phyloP scores from a whole-genome alignment of 805 yeast genomes.

The Ogataea henricii region DNA sequence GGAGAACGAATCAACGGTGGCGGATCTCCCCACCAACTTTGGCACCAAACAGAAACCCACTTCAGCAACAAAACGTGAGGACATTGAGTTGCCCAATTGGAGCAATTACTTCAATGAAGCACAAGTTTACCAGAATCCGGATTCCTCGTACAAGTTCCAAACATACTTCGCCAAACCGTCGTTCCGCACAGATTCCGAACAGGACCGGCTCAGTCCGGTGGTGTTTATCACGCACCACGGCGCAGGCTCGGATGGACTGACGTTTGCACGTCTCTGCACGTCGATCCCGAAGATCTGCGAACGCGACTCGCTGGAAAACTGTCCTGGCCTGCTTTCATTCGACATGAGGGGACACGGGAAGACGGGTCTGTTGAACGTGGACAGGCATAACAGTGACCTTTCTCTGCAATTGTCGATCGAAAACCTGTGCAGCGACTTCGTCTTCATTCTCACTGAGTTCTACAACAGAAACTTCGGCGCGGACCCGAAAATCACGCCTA shows the following conservation, averaged over 20 bases:
- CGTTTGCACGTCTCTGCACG: conserved; percentile 62
- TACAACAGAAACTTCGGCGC: conserved; percentile 20
- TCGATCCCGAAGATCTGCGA: conserved; percentile 43
- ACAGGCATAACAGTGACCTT: not conserved
- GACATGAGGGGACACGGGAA: conserved; percentile 89
- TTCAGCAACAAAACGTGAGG: not conserved
- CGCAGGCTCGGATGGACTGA: conserved; percentile 85
- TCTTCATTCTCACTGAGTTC: conserved; percentile 46
- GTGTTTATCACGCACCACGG: conserved; percentile 87
- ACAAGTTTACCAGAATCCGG: conserved; percentile 24
- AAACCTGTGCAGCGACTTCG: conserved; percentile 60
- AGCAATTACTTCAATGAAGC: conserved; percentile 36
- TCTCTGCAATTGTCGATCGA: conserved; percentile 44
- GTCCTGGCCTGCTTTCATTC: conserved; percentile 67
- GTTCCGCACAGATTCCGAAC: not conserved
- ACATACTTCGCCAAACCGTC: conserved; percentile 61
- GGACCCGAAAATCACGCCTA: conserved; percentile 27
- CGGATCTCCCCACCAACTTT: conserved; percentile 8
- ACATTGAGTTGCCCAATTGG: conserved; percentile 31
- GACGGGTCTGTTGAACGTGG: conserved; percentile 35
- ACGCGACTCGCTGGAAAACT: conserved; percentile 30
- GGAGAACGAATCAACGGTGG: conserved; percentile 18
- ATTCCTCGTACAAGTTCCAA: conserved; percentile 42
- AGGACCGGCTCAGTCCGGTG: conserved; percentile 42
- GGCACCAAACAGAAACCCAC: not conserved